Percentiles rank a stretch among this genome's conserved stretches.
Conservation (phyloP, 257 asterid genomes). For the Striga asiatica region DNA sequence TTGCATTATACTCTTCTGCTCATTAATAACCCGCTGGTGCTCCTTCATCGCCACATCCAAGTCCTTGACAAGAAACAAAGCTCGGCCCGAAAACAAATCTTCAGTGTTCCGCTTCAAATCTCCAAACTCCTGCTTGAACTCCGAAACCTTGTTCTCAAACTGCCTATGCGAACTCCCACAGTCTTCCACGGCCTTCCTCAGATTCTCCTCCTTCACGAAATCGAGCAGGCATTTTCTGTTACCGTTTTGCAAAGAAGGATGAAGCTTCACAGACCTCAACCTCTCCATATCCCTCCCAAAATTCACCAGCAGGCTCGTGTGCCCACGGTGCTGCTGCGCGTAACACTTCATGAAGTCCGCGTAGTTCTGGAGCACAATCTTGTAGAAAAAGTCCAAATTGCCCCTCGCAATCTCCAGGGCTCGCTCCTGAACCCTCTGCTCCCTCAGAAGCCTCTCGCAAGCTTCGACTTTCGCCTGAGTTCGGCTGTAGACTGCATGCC, state of each 20-base stretch:
- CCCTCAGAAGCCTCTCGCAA: constrained; percentile 64
- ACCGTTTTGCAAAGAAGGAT: constrained; percentile 53
- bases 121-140: constrained; percentile 81
- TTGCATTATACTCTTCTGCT: constrained; percentile 93
- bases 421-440: constrained; percentile 88
- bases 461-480: constrained; percentile 39
- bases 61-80: constrained; percentile 57
- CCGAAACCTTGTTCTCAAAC: constrained; percentile 82
- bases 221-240: constrained; percentile 71
- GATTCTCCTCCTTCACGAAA: constrained; percentile 82
- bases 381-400: constrained; percentile 73
- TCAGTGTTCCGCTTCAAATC: constrained; percentile 70
- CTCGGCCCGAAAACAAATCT: constrained; percentile 60
- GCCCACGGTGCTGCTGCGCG: constrained; percentile 72
- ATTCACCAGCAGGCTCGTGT: constrained; percentile 56
- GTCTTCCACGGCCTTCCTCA: constrained; percentile 69
- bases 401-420: constrained; percentile 87
- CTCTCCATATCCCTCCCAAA: constrained; percentile 74
- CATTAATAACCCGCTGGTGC: constrained; percentile 52
- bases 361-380: constrained; percentile 67
- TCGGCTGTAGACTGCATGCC: constrained; percentile 57
- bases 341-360: constrained; percentile 60
- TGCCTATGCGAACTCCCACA: constrained; percentile 80
- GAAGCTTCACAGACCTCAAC: constrained; percentile 60
- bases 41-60: constrained; percentile 59